Base-by-base conservation (phyloP, 306 rosid species). In the Gynostemma pentaphyllum region DNA sequence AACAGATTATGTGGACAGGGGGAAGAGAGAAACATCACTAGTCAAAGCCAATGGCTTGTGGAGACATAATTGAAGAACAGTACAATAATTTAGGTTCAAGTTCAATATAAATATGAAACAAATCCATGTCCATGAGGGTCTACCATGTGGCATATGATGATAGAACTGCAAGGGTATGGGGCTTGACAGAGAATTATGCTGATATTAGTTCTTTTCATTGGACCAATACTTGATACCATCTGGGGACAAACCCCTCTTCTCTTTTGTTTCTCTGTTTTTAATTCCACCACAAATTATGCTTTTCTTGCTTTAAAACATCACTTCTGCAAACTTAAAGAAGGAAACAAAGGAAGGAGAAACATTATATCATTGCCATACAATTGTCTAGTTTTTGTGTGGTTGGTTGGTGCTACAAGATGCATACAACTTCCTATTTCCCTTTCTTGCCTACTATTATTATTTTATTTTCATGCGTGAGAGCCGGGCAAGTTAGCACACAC, bases 81-180 rank as follows among this genome's bases (percentile, higher is more conserved):
- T 39, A 5, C 11, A 2, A 39, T 39, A 10, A 39, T 7, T 9
- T 7, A 1, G 14, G 11, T 2, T 39, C 11, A 39, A 9, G 11
- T 39, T 5, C 2, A 10, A 4, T 39, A 2, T 4, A 5, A 7
- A 39, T 2, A 7, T 9, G 1, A n/a, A n/a, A n/a, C n/a, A n/a
- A n/a, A n/a, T n/a, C n/a, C n/a, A n/a, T n/a, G n/a, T n/a, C n/a
- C n/a, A n/a, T n/a, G n/a, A 59, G 64, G 64, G 64, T 59, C 64
- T 59, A 59, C 64, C 64, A 59, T 59, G 64, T 59, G 64, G 19
- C 64, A 59, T 37, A 54, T 30, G 30, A 54, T 30, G n/a, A n/a
- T n/a, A n/a, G n/a, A n/a, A n/a, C n/a, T n/a, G 26, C 41, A 29
- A 54, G 16, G 16, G 62, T 8, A 54, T 54, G 62, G 62, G 42